phyloP scores from a whole-genome alignment of 108 stramenopile species.

The Discostella stelligeroides region DNA sequence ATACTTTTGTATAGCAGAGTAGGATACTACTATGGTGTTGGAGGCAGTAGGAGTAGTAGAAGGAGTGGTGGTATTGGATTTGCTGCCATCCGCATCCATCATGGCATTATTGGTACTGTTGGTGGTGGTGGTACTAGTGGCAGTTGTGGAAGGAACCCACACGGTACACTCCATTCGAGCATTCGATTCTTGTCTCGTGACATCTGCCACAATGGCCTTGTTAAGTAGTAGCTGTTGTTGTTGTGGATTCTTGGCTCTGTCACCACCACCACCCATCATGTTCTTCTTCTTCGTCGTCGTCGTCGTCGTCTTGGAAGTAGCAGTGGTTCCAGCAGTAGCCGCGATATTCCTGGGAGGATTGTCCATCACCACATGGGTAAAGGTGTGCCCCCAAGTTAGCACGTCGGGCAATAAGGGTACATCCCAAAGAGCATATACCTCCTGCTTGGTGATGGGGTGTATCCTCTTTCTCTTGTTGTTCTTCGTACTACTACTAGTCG shows the following conservation, averaged over 20 bases:
- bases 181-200: conserved; percentile 60
- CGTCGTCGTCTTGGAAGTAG: too few species aligned
- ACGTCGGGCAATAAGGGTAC: conserved; percentile 77
- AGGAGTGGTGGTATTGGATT: too few species aligned
- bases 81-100: conserved; percentile 5
- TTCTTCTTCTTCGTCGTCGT: neutral
- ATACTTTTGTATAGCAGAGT: conserved; percentile 67
- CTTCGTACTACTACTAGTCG: neutral
- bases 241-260: conserved; percentile 2
- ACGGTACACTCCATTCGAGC: conserved; percentile 83
- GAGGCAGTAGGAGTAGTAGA: too few species aligned
- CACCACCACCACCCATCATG: too few species aligned
- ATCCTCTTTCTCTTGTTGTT: conserved; percentile 23
- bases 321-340: too few species aligned
- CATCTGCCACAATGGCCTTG: conserved; percentile 75
- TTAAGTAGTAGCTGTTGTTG: too few species aligned
- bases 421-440: conserved; percentile 64
- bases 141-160: conserved; percentile 46
- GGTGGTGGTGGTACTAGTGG: conserved; percentile 15
- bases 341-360: conserved; percentile 58
- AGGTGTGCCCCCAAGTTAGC: conserved; percentile 72
- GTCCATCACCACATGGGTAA: conserved; percentile 86
- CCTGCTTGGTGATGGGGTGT: conserved; percentile 72
- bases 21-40: too few species aligned
- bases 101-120: too few species aligned